Percentiles rank a stretch among this genome's conserved stretches.
Conservation (phyloP, 306 rosid species). For the Glycine tomentella region DNA sequence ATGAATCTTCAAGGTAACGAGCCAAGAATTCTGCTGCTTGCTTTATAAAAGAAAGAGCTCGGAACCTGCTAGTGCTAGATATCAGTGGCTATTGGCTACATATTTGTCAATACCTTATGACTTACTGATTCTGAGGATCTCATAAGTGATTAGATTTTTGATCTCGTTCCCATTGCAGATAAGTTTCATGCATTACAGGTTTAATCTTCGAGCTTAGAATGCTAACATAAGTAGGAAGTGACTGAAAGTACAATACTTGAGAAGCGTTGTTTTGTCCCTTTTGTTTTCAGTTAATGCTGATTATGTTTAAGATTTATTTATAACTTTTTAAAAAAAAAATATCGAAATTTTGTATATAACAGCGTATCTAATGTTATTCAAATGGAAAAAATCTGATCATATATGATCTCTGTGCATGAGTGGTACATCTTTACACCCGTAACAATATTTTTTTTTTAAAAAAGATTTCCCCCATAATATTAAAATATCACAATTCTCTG, state of each 20-base stretch:
- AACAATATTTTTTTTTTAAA: no score
- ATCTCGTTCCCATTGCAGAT: background rate
- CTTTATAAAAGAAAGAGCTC: background rate
- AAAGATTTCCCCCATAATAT: no score
- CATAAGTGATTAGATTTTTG: background rate
- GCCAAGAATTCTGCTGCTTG: background rate
- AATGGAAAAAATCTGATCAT: no score
- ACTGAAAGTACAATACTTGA: background rate
- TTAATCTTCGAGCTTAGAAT: background rate
- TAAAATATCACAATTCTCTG: no score
- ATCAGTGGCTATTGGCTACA: background rate
- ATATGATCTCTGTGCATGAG: no score
- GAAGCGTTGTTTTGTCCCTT: background rate
- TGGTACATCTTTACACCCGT: no score
- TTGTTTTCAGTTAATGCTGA: background rate
- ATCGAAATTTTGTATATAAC: background rate
- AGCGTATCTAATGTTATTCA: no score
- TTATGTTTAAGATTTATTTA: background rate
- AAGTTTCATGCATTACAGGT: background rate
- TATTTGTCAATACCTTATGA: background rate
- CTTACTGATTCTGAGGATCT: background rate
- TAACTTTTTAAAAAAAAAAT: background rate
- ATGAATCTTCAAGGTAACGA: background rate
- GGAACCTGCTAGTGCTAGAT: slow-evolving; percentile 10
- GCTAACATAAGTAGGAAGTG: background rate